Percentiles rank a stretch among this genome's conserved stretches.
phyloP scores from a whole-genome alignment of 306 rosid genomes.

The Neltuma alba region DNA sequence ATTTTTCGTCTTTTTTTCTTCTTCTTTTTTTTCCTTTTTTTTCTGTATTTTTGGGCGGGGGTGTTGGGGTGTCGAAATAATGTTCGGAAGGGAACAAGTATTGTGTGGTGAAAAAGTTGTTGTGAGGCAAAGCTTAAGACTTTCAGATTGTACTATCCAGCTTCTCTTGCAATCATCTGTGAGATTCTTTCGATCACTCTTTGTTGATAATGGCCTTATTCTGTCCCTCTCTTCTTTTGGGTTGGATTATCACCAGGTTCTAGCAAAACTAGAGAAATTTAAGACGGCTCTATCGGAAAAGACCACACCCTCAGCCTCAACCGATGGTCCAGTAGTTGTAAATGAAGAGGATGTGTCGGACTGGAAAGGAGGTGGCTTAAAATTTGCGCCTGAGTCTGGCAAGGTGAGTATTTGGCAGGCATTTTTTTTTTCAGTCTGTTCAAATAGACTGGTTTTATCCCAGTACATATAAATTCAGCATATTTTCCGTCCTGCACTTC shows the following conservation, averaged over 20 bases:
- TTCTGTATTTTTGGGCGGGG: too few species aligned
- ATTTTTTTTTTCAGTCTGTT: constrained; percentile 15
- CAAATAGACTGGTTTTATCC: constrained; percentile 5
- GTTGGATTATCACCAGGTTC: constrained; percentile 50
- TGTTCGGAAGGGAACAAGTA: neutral
- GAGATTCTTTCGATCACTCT: constrained; percentile 18
- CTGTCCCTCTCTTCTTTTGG: constrained; percentile 2
- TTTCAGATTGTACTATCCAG: neutral
- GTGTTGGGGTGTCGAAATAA: neutral
- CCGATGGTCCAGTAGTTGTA: constrained; percentile 47
- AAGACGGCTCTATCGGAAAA: constrained; percentile 51
- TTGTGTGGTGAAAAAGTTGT: neutral
- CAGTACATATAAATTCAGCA: constrained; percentile 6
- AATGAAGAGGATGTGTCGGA: constrained; percentile 59
- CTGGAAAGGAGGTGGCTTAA: constrained; percentile 63
- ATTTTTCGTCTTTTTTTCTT: neutral
- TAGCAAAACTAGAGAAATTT: constrained; percentile 82
- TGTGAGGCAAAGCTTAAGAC: neutral
- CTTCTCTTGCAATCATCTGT: constrained; percentile 19
- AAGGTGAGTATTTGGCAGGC: constrained; percentile 59
- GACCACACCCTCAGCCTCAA: constrained; percentile 29
- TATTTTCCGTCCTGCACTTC: constrained; percentile 13
- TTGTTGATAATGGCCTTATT: neutral
- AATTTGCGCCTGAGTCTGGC: constrained; percentile 61
- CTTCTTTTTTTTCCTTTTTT: too few species aligned